These are phyloP conservation scores for Penicillium maclennaniae DNA, from an alignment of 495 filamentous ascomycete species.

Conservation along the genomic window DNA sequence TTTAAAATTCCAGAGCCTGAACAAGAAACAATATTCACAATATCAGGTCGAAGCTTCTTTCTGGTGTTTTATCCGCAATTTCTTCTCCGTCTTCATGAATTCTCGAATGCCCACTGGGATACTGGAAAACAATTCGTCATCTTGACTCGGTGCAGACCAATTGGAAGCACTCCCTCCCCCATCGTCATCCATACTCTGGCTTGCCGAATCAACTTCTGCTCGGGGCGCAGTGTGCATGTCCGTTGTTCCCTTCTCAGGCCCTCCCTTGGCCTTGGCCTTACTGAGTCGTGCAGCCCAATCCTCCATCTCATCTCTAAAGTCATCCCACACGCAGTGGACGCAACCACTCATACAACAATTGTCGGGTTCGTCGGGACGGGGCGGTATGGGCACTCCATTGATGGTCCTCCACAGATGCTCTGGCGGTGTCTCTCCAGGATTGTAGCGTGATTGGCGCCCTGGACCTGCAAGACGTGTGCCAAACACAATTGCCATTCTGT, in stretches of 20 bases:
- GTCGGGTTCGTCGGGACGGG: constrained; percentile 83
- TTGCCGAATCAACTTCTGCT: constrained; percentile 37
- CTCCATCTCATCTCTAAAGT: constrained; percentile 84
- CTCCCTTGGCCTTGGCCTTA: constrained; percentile 47
- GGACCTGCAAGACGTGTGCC: constrained; percentile 70
- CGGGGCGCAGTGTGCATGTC: constrained; percentile 36
- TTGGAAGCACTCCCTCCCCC: constrained; percentile 68
- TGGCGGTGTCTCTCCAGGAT: constrained; percentile 44
- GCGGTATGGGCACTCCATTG: constrained; percentile 78
- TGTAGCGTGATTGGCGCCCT: constrained; percentile 56
- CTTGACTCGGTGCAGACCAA: constrained; percentile 46
- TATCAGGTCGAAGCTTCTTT: constrained; percentile 25
- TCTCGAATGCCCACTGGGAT: constrained; percentile 92
- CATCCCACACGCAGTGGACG: constrained; percentile 96
- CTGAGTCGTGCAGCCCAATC: constrained; percentile 65
- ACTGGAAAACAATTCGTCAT: constrained; percentile 64
- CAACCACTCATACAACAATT: constrained; percentile 99
- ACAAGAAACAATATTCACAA: neutral
- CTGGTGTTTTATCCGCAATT: constrained; percentile 68
- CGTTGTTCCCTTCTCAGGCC: constrained; percentile 22
- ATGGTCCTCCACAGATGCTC: constrained; percentile 52
- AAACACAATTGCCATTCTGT: constrained; percentile 69
- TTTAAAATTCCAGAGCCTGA: constrained; percentile 3
- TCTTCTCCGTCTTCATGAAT: constrained; percentile 98
- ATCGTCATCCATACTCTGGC: constrained; percentile 72